Evolutionary conservation across 768 basidiomycete genomes (phyloP).

Genomic region (Pisolithus tinctorius): DNA sequence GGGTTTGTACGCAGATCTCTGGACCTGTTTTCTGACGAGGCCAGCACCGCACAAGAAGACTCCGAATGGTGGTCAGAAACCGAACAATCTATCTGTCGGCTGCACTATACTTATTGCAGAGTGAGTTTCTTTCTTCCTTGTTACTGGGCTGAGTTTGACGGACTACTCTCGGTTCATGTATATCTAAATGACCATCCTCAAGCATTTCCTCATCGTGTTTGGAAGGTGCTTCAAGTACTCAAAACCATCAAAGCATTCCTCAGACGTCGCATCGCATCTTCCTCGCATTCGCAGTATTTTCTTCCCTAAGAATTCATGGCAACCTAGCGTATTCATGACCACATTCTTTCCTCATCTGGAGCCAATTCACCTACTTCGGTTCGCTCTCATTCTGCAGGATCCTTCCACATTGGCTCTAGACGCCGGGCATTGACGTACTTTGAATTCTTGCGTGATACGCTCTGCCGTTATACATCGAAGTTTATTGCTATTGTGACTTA

Average conservation of each 20-base stretch:
- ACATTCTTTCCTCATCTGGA: slow-evolving; percentile 60
- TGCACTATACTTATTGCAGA: slow-evolving; percentile 68
- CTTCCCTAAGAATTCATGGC: slow-evolving; percentile 37
- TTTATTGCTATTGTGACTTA: slow-evolving; percentile 22
- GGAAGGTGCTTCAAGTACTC: slow-evolving; percentile 34
- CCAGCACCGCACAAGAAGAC: slow-evolving; percentile 64
- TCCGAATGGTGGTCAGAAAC: slow-evolving; percentile 81
- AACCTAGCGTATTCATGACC: slow-evolving; percentile 44
- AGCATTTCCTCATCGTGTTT: slow-evolving; percentile 23
- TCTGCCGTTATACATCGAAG: slow-evolving; percentile 10
- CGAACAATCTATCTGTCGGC: slow-evolving; percentile 53
- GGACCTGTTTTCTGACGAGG: slow-evolving; percentile 58
- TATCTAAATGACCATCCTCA: slow-evolving; percentile 2
- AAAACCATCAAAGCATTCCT: slow-evolving; percentile 39
- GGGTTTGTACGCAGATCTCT: slow-evolving; percentile 58
- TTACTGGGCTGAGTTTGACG: neutral
- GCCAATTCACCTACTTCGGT: slow-evolving; percentile 19
- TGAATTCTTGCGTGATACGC: slow-evolving; percentile 4
- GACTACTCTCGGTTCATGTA: neutral
- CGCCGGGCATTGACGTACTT: slow-evolving; percentile 5
- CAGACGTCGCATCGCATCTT: slow-evolving; percentile 41
- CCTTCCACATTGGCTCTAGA: slow-evolving; percentile 2
- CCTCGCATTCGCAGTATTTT: slow-evolving; percentile 44
- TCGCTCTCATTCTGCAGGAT: slow-evolving; percentile 7
- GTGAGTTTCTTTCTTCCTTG: slow-evolving; percentile 36